phyloP scores from a whole-genome alignment of 768 basidiomycete genomes.

The Agaricus bisporus region DNA sequence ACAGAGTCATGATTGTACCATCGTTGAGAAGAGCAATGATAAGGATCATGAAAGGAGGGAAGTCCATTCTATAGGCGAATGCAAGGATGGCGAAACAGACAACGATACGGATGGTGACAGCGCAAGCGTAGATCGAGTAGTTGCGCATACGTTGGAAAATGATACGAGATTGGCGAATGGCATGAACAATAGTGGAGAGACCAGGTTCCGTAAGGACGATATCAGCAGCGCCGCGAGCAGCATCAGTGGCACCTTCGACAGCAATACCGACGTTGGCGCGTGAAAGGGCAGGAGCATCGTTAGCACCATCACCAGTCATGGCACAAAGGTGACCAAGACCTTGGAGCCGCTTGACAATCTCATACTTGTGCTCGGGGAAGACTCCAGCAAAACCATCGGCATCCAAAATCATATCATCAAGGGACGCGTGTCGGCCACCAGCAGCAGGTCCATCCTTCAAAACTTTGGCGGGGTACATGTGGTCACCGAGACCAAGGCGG shows the following conservation, averaged over 20 bases:
- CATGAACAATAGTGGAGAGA: slow-evolving; percentile 98
- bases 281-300: slow-evolving; percentile 95
- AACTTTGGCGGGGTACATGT: slow-evolving; percentile 99
- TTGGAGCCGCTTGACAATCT: slow-evolving; percentile 98
- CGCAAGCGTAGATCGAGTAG: slow-evolving; percentile 95
- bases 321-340: slow-evolving; percentile 93
- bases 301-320: slow-evolving; percentile 99
- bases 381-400: slow-evolving; percentile 99
- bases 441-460: slow-evolving; percentile 94
- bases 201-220: slow-evolving; percentile 98
- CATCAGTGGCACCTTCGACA: slow-evolving; percentile 98
- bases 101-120: slow-evolving; percentile 98
- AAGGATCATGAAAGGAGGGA: slow-evolving; percentile 99
- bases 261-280: slow-evolving; percentile 99
- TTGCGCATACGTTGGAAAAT: slow-evolving; percentile 99
- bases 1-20: slow-evolving; percentile 98
- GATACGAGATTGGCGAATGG: slow-evolving; percentile 95
- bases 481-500: slow-evolving; percentile 95
- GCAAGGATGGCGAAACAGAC: slow-evolving; percentile 95
- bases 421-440: slow-evolving; percentile 71
- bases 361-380: slow-evolving; percentile 99
- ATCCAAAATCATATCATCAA: slow-evolving; percentile 99
- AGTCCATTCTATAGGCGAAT: slow-evolving; percentile 95
- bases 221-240: slow-evolving; percentile 97
- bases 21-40: slow-evolving; percentile 97